Base-by-base conservation (phyloP, 1,284 basidiomycete genomes). In the Boletus sp. region DNA sequence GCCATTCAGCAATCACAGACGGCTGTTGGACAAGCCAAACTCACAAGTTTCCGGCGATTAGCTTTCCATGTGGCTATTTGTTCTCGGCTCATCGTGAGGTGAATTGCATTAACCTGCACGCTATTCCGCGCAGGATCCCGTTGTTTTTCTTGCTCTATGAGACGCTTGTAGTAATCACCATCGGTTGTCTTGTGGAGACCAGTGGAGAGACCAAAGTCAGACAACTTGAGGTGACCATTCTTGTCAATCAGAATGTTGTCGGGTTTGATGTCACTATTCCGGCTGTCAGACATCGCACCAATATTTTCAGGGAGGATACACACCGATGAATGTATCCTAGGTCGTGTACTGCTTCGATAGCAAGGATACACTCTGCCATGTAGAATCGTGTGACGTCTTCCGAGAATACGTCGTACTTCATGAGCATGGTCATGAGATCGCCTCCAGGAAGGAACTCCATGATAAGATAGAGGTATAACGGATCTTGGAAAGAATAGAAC, bases 401-500 rank as follows among this genome's bases (percentile, higher is more conserved):
- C 8, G 91, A 93, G 72, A 99, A 99, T 1, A 95, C 92, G 68
- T 99, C 95, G 70, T 99, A 98, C 71, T 98, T 98, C 86, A 99
- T 99, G 56, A 99, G 76, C 95, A 98, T 99, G 30, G 87, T 89
- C 95, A 99, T 98, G 52, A 99, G 75, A 69, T 99, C 95, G 19
- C 95, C 95, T 38, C 95, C 95, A 25, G 95, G 94, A 46, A 99
- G 76, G 73, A 98, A 99, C 69, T 98, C 95, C 95, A 99, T 99
- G 72, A 99, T 89, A 52, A 99, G 81, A 70, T 97, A 99, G 30
- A 99, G 82, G 64, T 96, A 98, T 38, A 93, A 78, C 16, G 92
- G 84, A 67, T 97, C 94, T 68, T 99, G 95, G 78, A 99, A 99
- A 19, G 95, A 97, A 71, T 98, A 99, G 76, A 92, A 99, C 7